phyloP scores from a whole-genome alignment of 2,329 filamentous ascomycete species.

The Sclerotinia trifoliorum region DNA sequence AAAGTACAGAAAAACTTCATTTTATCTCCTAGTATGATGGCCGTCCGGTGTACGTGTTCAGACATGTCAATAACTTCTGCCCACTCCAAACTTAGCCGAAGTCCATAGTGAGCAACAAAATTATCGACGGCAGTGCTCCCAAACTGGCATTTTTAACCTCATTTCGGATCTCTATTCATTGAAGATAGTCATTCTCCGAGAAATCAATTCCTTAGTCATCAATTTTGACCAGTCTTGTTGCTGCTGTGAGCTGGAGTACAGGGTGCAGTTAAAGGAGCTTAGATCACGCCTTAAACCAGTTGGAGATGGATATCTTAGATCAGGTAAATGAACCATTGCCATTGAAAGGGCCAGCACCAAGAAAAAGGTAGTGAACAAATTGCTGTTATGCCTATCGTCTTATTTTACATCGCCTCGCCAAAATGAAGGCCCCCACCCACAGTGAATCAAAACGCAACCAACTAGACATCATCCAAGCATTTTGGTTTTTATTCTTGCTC shows the following conservation, averaged over 20 bases:
- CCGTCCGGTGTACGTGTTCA: neutral
- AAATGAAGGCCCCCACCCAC: constrained; percentile 35
- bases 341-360: neutral
- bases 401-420: constrained; percentile 55
- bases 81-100: neutral
- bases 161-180: constrained; percentile 43
- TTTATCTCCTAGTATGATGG: neutral
- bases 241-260: constrained; percentile 29
- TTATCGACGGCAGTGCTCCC: neutral
- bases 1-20: neutral
- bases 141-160: neutral
- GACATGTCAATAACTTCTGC: neutral
- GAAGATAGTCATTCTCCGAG: constrained; percentile 43
- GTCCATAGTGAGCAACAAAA: too few relatives aligned
- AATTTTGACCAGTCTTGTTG: constrained; percentile 47
- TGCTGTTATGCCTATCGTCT: constrained; percentile 46
- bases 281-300: constrained; percentile 28
- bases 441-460: constrained; percentile 47
- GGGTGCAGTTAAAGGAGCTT: constrained; percentile 34
- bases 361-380: constrained; percentile 48
- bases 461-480: constrained; percentile 53
- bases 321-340: neutral
- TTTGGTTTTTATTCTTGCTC: constrained; percentile 52
- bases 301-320: constrained; percentile 28
- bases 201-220: constrained; percentile 47